Evolutionary conservation across 2,329 filamentous ascomycete genomes (phyloP).

Genomic region (Didymella arachidicola): DNA sequence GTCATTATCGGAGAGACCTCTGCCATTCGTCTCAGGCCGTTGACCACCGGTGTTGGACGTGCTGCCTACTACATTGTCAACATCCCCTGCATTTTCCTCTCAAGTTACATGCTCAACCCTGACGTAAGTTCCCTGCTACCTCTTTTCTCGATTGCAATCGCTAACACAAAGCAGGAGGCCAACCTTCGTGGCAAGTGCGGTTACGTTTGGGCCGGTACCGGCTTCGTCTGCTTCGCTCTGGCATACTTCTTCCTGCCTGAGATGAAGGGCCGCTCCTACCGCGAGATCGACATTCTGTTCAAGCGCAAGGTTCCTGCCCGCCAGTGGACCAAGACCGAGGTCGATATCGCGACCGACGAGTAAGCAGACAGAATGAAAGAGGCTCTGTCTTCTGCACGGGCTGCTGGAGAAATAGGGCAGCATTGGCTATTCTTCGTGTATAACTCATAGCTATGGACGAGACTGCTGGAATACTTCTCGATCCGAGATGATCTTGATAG

Average conservation of each 20-base stretch:
- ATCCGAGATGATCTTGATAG: neutral
- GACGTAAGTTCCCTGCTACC: conserved; percentile 32
- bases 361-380: conserved; percentile 49
- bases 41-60: conserved; percentile 72
- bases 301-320: conserved; percentile 61
- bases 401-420: neutral
- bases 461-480: neutral
- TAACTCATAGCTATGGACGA: neutral
- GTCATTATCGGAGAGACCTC: conserved; percentile 74
- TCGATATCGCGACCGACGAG: conserved; percentile 69
- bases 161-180: conserved; percentile 67
- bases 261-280: conserved; percentile 60
- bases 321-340: conserved; percentile 62
- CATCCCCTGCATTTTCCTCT: conserved; percentile 71
- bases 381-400: neutral
- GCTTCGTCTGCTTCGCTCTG: conserved; percentile 61
- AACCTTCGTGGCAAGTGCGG: conserved; percentile 50
- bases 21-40: conserved; percentile 67
- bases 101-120: conserved; percentile 68
- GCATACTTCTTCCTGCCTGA: conserved; percentile 63
- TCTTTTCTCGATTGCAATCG: conserved; percentile 61
- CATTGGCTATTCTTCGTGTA: conserved; percentile 1
- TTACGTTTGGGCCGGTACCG: conserved; percentile 55
- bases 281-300: conserved; percentile 60
- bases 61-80: conserved; percentile 69